phyloP scores from a whole-genome alignment of 108 stramenopile genomes.

The Aurantiochytrium sp. region DNA sequence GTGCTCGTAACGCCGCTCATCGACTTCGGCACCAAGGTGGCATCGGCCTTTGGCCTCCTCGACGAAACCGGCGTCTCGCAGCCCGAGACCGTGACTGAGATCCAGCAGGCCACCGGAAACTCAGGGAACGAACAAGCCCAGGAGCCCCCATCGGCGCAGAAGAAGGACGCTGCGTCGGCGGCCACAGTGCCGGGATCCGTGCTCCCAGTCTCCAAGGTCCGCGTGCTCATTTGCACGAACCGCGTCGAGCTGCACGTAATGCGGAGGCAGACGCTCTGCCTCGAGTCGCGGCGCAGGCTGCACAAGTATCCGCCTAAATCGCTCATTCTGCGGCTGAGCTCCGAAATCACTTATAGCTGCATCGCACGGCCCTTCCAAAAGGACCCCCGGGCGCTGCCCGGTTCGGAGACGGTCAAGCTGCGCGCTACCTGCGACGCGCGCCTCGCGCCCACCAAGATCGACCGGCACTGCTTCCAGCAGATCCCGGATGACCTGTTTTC shows the following conservation, averaged over 20 bases:
- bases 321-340: neutral
- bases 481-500: neutral
- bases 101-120: neutral
- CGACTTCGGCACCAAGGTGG: neutral
- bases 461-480: neutral
- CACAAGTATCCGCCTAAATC: neutral
- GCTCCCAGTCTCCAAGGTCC: neutral
- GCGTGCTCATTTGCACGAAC: neutral
- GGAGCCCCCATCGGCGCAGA: too few relatives aligned
- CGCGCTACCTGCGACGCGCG: neutral
- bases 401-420: neutral
- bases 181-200: neutral
- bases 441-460: neutral
- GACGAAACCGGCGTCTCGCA: neutral
- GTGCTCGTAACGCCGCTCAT: neutral
- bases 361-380: neutral
- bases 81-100: neutral
- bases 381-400: neutral
- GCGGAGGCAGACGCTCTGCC: neutral
- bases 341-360: neutral
- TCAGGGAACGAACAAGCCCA: neutral
- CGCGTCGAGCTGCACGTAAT: neutral
- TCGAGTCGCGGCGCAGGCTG: neutral
- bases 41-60: neutral
- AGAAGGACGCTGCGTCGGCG: too few relatives aligned